Conservation (phyloP, 805 yeast genomes). For the Candida hungchunana region DNA sequence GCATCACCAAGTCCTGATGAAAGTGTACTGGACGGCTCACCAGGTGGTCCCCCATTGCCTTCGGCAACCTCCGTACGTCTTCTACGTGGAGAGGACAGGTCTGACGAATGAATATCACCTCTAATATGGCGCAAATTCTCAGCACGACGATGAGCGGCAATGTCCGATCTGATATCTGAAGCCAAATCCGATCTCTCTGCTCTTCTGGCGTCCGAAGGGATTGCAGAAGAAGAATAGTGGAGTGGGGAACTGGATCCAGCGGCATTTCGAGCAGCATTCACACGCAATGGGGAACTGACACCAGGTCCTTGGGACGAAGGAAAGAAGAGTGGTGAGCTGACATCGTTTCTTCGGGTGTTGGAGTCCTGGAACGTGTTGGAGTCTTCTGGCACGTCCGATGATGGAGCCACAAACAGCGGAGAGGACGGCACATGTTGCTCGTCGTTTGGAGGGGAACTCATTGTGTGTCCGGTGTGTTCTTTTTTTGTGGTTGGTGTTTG, state of each 20-base stretch:
- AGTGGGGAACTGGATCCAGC: slow-evolving; percentile 41
- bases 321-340: slow-evolving; percentile 31
- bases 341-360: slow-evolving; percentile 13
- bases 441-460: slow-evolving; percentile 15
- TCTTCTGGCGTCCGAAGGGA: slow-evolving; percentile 27
- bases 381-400: slow-evolving; percentile 23
- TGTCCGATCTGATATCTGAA: slow-evolving; percentile 43
- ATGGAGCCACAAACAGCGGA: slow-evolving; percentile 22
- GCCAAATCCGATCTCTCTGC: slow-evolving; percentile 30
- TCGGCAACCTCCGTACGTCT: slow-evolving; percentile 54
- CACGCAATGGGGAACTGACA: slow-evolving; percentile 12
- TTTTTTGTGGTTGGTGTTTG: not conserved
- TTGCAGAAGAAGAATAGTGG: slow-evolving; percentile 37
- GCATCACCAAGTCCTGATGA: slow-evolving; percentile 24
- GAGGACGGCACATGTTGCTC: slow-evolving; percentile 25
- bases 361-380: slow-evolving; percentile 9
- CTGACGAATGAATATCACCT: slow-evolving; percentile 75
- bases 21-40: slow-evolving; percentile 26
- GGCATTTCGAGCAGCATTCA: slow-evolving; percentile 6
- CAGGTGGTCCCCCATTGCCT: slow-evolving; percentile 15
- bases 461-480: slow-evolving; percentile 1
- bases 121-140: slow-evolving; percentile 53
- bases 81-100: slow-evolving; percentile 65
- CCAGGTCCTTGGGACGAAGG: slow-evolving; percentile 28
- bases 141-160: slow-evolving; percentile 35